phyloP scores from a whole-genome alignment of 1,139 yeast species.

The Geotrichum cucujoidarum region DNA sequence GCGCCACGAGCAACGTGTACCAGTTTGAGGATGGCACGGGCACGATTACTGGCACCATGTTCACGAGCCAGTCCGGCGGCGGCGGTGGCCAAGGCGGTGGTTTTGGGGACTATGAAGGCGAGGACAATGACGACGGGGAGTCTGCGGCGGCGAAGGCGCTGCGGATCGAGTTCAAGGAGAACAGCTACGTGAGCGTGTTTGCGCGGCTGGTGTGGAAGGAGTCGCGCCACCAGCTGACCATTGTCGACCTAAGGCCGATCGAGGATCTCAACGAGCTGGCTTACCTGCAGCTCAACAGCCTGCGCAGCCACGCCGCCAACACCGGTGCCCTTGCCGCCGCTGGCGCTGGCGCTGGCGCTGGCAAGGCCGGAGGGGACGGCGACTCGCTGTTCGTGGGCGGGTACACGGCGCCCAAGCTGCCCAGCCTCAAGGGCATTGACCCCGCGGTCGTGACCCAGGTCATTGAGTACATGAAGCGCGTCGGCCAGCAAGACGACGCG shows the following conservation, averaged over 20 bases:
- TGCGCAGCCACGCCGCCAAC: slow-evolving; percentile 7
- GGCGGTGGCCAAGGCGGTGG: not conserved
- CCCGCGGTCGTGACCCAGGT: no score
- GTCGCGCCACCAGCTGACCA: slow-evolving; percentile 4
- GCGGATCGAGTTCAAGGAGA: not conserved
- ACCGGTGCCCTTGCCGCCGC: slow-evolving; percentile 9
- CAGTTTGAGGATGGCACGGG: slow-evolving; percentile 16
- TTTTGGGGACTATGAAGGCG: not conserved
- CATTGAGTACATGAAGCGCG: slow-evolving; percentile 2
- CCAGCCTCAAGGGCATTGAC: slow-evolving; percentile 6
- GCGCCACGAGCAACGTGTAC: slow-evolving; percentile 5
- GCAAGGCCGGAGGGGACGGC: not conserved
- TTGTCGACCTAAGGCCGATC: slow-evolving; percentile 4
- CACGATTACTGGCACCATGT: slow-evolving; percentile 7
- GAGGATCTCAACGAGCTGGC: slow-evolving; percentile 13
- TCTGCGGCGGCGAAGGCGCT: not conserved
- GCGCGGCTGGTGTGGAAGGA: slow-evolving; percentile 5
- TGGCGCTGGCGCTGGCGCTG: not conserved
- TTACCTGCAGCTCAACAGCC: slow-evolving; percentile 8
- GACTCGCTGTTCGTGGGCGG: slow-evolving; percentile 1
- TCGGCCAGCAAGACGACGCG: not conserved
- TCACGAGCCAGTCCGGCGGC: not conserved
- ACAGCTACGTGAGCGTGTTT: slow-evolving; percentile 9
- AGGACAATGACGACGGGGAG: not conserved
- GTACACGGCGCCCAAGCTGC: not conserved